These are phyloP conservation scores for Astrothelium macrocarpum DNA, from an alignment of 495 filamentous ascomycete genomes.

Conservation along the genomic window DNA sequence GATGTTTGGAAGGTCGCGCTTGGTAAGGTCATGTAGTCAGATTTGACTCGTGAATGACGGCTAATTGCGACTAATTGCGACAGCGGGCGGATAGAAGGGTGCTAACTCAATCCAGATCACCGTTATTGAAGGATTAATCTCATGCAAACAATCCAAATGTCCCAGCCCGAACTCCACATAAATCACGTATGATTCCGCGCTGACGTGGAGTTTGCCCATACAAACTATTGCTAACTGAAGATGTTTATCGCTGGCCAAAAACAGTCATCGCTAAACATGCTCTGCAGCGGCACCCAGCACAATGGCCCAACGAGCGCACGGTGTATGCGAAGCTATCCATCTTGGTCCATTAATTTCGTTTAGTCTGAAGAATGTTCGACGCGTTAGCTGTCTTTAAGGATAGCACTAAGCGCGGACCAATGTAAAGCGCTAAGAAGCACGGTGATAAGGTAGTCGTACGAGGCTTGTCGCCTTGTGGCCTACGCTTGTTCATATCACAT, in stretches of 20 bases:
- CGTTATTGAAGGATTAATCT: background rate
- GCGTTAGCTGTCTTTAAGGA: background rate
- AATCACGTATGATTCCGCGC: background rate
- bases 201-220: background rate
- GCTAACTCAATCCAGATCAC: background rate
- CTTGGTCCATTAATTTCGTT: background rate
- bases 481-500: background rate
- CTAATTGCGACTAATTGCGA: background rate
- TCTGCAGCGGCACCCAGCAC: background rate
- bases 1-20: background rate
- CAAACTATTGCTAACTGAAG: too few relatives aligned
- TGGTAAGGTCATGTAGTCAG: background rate
- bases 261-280: too few relatives aligned
- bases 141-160: background rate
- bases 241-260: background rate
- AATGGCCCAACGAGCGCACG: background rate
- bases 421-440: background rate
- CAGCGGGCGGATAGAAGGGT: background rate
- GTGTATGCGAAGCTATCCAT: background rate
- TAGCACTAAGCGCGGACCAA: background rate
- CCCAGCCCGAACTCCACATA: background rate
- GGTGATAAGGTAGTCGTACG: background rate
- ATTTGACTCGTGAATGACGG: background rate
- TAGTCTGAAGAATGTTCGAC: background rate
- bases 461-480: background rate